Evolutionary conservation across 306 rosid species (phyloP), one percentile per base, ranked within the genome.

Genomic region (Quercus ilex): DNA sequence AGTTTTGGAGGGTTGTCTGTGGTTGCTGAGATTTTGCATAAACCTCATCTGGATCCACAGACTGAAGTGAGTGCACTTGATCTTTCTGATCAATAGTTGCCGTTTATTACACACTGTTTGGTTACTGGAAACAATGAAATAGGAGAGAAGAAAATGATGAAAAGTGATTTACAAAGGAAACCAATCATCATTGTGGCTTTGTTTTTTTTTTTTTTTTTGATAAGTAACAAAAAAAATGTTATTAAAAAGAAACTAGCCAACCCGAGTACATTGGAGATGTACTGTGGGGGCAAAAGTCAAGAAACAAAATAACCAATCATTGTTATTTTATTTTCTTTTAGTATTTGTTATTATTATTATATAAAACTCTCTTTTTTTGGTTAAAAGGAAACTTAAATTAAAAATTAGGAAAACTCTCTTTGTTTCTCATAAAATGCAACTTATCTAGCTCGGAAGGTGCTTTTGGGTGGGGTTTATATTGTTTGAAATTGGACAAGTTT

Each of bases 1-100:
- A 88, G 98, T 81, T 92, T 94, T 70, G 93, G 97, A 74, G 88
- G 97, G 55, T 85, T 92, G 83, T 83, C 94, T n/a, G 83, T 87
- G 21, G 86, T 87, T 82, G 70, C 97, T 21, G n/a, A 80, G 35
- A 43, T 89, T 25, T 60, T 81, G 72, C 81, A 85, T 67, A 52
- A 89, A 67, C 85, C 91, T 72, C 57, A 19, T 82, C 93, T 92
- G 81, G 79, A 87, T 69, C 97, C 97, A 60, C 90, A 87, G 78
- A 88, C 90, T 82, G 62, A 88, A 92, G 98, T 92, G 33, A 83
- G 60, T 63, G 64, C 69, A 78, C 1, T 78, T 26, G 35, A 43
- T 6, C 41, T 13, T 65, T 60, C 2, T 35, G 62, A 71, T 57
- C 38, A 73, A 43, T 26, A 77, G 6, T n/a, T 21, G 49, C 26